Percentiles rank a stretch among this genome's conserved stretches.
Conservation (phyloP, 805 yeast genomes). For the Yarrowia sp. region DNA sequence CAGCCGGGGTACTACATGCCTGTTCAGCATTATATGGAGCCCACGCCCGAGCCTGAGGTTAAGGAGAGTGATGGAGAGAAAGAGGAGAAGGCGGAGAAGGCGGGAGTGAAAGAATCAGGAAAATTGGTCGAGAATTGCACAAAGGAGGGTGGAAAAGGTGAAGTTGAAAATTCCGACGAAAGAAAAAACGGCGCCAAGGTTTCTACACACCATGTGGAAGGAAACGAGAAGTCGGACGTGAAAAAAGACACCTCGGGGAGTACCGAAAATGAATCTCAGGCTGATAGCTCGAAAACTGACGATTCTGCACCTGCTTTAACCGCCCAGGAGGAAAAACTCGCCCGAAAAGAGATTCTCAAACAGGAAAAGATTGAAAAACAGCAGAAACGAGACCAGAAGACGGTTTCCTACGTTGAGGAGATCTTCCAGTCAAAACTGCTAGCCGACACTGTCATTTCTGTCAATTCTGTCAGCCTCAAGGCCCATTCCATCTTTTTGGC, state of each 20-base stretch:
- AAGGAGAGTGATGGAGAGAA: too few species aligned
- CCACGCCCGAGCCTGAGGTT: conserved; percentile 20
- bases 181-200: background rate
- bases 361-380: background rate
- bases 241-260: too few species aligned
- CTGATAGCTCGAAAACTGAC: too few species aligned
- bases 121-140: too few species aligned
- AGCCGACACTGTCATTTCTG: background rate
- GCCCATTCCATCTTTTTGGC: conserved; percentile 50
- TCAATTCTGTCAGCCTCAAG: background rate
- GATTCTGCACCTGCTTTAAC: too few species aligned
- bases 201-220: too few species aligned
- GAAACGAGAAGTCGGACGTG: too few species aligned
- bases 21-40: background rate
- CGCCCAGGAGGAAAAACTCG: too few species aligned
- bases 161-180: too few species aligned
- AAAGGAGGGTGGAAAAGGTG: too few species aligned
- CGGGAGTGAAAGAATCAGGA: background rate
- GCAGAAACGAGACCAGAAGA: background rate
- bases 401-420: background rate
- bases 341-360: background rate
- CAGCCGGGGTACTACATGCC: conserved; percentile 24
- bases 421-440: background rate
- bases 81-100: background rate
- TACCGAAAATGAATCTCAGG: too few species aligned